Evolutionary conservation across 495 filamentous ascomycete species (phyloP).

Genomic region (Melanomma pulvis-pyrius): DNA sequence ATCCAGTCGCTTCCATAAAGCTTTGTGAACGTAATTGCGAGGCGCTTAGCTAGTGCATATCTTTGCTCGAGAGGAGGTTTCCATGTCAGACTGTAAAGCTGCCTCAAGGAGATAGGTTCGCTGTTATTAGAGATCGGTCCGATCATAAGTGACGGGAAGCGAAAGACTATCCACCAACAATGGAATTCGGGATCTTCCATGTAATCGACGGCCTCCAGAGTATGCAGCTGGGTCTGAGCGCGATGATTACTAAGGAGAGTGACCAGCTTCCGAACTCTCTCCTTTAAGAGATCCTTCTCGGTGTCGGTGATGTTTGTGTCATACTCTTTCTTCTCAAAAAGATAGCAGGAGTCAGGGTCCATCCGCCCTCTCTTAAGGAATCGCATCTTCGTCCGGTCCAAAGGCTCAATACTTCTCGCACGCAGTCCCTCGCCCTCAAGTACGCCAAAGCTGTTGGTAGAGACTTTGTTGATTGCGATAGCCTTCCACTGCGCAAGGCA

Average conservation of each 20-base stretch:
- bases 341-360: not conserved
- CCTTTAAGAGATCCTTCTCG: constrained; percentile 10
- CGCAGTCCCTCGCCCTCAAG: not conserved
- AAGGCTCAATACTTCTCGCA: not conserved
- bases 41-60: constrained; percentile 4
- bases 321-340: constrained; percentile 23
- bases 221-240: constrained; percentile 10
- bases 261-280: constrained; percentile 9
- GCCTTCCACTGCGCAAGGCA: too few species aligned
- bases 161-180: too few species aligned
- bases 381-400: not conserved
- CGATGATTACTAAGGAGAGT: not conserved
- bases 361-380: constrained; percentile 1
- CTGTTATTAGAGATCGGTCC: not conserved
- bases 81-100: not conserved
- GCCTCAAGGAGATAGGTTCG: constrained; percentile 1
- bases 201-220: too few species aligned
- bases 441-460: not conserved
- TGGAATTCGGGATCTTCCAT: too few species aligned
- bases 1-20: constrained; percentile 9
- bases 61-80: not conserved
- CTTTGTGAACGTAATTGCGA: not conserved
- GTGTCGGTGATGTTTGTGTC: constrained; percentile 5
- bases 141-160: too few species aligned
- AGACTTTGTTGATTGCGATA: too few species aligned